phyloP scores from a whole-genome alignment of 208 protist species.

The Novymonas esmeraldas region DNA sequence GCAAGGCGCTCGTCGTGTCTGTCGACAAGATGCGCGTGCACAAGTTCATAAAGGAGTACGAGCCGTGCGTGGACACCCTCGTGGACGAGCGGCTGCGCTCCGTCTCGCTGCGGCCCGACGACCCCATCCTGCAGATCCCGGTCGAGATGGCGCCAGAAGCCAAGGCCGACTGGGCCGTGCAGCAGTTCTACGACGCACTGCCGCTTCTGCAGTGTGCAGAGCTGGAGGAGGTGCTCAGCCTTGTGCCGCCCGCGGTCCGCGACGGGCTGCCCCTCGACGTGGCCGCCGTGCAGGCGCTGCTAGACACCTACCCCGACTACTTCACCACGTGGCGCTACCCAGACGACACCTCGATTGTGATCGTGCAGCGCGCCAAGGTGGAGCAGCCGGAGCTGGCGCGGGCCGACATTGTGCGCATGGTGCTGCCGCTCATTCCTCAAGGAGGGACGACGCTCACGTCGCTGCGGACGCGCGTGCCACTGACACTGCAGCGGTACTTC shows the following conservation, averaged over 20 bases:
- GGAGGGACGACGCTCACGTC: constrained; percentile 54
- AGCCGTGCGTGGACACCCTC: constrained; percentile 81
- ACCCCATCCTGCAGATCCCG: constrained; percentile 69
- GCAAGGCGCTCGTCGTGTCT: constrained; percentile 70
- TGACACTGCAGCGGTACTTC: constrained; percentile 80
- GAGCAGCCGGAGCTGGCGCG: constrained; percentile 46
- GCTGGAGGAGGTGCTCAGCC: constrained; percentile 73
- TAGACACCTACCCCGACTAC: constrained; percentile 67
- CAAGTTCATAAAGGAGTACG: constrained; percentile 71
- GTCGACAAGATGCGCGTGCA: constrained; percentile 75
- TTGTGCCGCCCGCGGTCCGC: constrained; percentile 72
- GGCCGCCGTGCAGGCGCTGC: constrained; percentile 41
- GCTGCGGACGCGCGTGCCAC: constrained; percentile 67
- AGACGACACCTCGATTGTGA: constrained; percentile 61
- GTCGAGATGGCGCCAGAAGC: constrained; percentile 54
- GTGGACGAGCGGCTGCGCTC: constrained; percentile 61
- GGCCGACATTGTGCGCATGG: constrained; percentile 61
- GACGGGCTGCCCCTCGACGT: constrained; percentile 54
- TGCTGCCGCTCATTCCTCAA: constrained; percentile 71
- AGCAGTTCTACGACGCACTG: constrained; percentile 87
- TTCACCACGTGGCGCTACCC: constrained; percentile 79
- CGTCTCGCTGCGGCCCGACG: constrained; percentile 60
- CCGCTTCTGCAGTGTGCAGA: constrained; percentile 83
- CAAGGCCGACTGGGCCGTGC: constrained; percentile 72
- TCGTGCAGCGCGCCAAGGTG: constrained; percentile 82